Evolutionary conservation across 805 yeast species (phyloP), one percentile per base, ranked within the genome.

Genomic region (Yarrowia divulgata): DNA sequence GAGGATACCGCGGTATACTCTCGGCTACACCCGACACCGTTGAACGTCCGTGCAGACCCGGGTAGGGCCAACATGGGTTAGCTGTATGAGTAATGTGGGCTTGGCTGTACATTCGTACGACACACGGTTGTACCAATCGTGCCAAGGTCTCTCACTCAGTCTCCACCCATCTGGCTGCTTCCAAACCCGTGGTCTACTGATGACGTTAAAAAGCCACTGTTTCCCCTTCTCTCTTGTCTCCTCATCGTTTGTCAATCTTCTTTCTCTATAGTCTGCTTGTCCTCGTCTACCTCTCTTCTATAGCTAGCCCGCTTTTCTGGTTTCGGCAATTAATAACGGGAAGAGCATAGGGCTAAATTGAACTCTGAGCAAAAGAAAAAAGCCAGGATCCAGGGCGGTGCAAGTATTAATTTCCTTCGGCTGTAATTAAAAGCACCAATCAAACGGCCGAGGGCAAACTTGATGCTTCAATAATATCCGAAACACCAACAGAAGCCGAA

Each of bases 341-440:
- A 23, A 23, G 29, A 2, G 1, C 45, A 3, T 8, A 1, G 23
- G 34, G 16, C 8, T 1, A 48, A 23, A 46, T 46, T 48, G 52
- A 48, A 48, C 52, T 48, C 52, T 48, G 52, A 23, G 52, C 52
- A 29, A 29, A 48, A 23, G 18, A n/a, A n/a, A n/a, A n/a, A n/a
- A n/a, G n/a, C 37, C 37, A 7, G 8, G 16, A 9, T 7, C 12
- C 18, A 2, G 29, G 29, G 29, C 29, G 29, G 29, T 23, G 29
- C 29, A 13, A 10, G 4, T 19, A 46, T 46, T 46, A 19, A 46
- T 46, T 23, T 23, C 29, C 3, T 4, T 46, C 46, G 18, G 46
- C 9, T 10, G 29, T 19, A 45, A 45, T 19, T 43, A 19, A 45
- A 40, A 40, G 32, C 32, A 19, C 49, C 49, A 45, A 45, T 45